Evolutionary conservation across 208 protist species (phyloP).

Genomic region (Histomonas meleagridis): DNA sequence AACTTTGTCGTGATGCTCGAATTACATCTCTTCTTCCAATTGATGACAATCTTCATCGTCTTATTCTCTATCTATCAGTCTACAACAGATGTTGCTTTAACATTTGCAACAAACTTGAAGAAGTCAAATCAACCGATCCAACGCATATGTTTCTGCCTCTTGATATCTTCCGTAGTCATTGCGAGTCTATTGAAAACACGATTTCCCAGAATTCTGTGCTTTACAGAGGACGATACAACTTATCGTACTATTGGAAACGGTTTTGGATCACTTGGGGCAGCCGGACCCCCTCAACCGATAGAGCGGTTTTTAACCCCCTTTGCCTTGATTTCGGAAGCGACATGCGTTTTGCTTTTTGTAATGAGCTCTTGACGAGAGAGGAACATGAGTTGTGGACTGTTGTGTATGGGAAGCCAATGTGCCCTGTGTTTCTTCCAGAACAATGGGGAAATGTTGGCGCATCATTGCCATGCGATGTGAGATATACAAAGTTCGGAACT

Average conservation of each 20-base stretch:
- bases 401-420: neutral
- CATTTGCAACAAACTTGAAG: neutral
- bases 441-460: neutral
- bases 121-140: neutral
- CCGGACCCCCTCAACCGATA: neutral
- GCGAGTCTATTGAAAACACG: neutral
- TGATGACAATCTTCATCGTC: neutral
- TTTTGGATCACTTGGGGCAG: neutral
- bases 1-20: neutral
- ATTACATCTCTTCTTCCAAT: neutral
- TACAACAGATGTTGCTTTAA: neutral
- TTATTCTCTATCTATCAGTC: neutral
- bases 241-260: neutral
- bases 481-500: neutral
- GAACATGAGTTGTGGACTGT: neutral
- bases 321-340: neutral
- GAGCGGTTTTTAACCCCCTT: neutral
- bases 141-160: neutral
- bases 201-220: neutral
- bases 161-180: neutral
- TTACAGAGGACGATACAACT: neutral
- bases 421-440: neutral
- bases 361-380: neutral
- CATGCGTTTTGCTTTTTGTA: neutral
- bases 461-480: neutral